Base-by-base conservation (phyloP, 164 flowering plant genomes). In the Vitis amurensis region DNA sequence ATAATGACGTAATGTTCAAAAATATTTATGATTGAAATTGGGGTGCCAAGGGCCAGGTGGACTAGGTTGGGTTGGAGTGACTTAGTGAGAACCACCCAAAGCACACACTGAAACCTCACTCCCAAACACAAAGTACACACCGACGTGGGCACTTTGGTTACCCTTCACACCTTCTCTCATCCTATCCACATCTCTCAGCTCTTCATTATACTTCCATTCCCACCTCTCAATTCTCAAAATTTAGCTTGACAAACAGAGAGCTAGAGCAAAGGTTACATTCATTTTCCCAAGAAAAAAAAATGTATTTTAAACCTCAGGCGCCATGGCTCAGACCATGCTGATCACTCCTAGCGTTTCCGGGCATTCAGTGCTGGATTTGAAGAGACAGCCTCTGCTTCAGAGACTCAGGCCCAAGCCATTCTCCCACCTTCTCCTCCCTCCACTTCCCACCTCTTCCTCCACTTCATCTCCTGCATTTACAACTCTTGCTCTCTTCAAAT, bases 271-370 rank as follows among this genome's bases (percentile, higher is more conserved):
- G 15, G 29, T 19, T 64, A 23, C 57, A 50, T 55, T 9, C 69
- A 55, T 16, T 13, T 15, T 10, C 27, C 12, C 9, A 1, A 17
- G 29, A 4, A n/a, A 53, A 19, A 51, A 55, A 61, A 15, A 12
- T 10, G 10, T 11, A 29, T 10, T 44, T 53, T 55, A 55, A 50
- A 10, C 50, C 23, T 29, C 52, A 23, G 14, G 49, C 62, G 37
- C 49, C 56, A 88, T 88, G 93, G 93, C 98, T 80, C 97, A 92
- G 76, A 78, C 93, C 63, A 92, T 89, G 91, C 67, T 91, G 86
- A 79, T 91, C 50, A 85, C 76, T 79, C 74, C 86, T 1, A 63
- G 87, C 62, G 81, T 74, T 30, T 70, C 85, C 4, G 72, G 83
- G 61, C 74, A 72, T 37, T 63, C 12, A 10, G 71, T 58, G 16